These are phyloP conservation scores for Aspergillus conjunctus DNA, from an alignment of 495 filamentous ascomycete species.

Conservation along the genomic window DNA sequence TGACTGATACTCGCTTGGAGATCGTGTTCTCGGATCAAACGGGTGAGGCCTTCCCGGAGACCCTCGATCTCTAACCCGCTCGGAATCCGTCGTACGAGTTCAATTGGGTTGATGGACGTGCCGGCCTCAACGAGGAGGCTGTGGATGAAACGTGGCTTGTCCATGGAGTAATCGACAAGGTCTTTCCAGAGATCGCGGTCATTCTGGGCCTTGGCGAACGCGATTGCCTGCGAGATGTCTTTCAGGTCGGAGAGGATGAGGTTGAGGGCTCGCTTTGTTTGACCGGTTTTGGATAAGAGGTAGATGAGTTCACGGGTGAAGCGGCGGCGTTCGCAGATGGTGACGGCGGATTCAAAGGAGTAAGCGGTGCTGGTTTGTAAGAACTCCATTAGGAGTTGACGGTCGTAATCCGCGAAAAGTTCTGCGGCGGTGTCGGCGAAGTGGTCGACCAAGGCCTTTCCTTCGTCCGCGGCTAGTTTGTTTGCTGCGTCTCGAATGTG, in stretches of 20 bases:
- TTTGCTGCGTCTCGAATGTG: constrained; percentile 44
- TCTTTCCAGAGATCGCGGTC: constrained; percentile 94
- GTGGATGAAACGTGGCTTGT: constrained; percentile 91
- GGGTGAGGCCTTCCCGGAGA: constrained; percentile 76
- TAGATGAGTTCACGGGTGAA: constrained; percentile 92
- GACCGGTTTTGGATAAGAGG: constrained; percentile 89
- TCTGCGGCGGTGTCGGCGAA: constrained; percentile 83
- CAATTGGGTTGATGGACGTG: constrained; percentile 86
- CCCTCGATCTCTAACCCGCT: constrained; percentile 90
- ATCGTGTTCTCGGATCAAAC: constrained; percentile 90
- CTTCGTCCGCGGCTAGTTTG: constrained; percentile 57
- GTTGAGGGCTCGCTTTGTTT: constrained; percentile 84
- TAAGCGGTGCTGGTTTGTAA: constrained; percentile 83
- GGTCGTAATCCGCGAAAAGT: constrained; percentile 83
- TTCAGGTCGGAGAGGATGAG: constrained; percentile 87
- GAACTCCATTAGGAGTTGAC: constrained; percentile 78
- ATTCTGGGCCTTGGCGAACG: constrained; percentile 89
- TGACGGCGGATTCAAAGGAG: constrained; percentile 72
- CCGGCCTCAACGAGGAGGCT: constrained; percentile 92
- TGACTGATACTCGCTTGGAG: constrained; percentile 88
- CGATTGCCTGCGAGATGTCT: constrained; percentile 88
- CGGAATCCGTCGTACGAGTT: constrained; percentile 85
- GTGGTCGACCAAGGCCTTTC: constrained; percentile 75
- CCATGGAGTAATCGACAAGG: constrained; percentile 91
- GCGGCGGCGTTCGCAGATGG: constrained; percentile 73